phyloP scores from a whole-genome alignment of 192 early-diverging fungal species.

The Entomortierella lignicola region DNA sequence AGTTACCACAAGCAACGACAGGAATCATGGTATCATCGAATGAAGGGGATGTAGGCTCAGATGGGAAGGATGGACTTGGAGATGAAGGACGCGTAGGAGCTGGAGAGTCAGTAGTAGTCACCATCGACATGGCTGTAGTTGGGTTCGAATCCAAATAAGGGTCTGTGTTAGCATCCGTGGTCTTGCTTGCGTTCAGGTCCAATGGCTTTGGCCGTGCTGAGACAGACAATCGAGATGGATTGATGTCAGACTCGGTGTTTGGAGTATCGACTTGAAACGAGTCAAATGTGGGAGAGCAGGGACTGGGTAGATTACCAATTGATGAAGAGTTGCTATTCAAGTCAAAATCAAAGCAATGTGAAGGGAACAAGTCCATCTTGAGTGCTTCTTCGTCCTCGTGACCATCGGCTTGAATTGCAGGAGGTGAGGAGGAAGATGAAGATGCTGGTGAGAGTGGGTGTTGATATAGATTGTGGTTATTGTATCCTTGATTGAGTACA shows the following conservation, averaged over 20 bases:
- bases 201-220: neutral
- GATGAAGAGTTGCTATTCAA: neutral
- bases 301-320: neutral
- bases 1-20: slow-evolving; percentile 34
- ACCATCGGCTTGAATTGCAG: neutral
- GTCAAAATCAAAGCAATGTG: slow-evolving; percentile 10
- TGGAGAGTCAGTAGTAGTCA: slow-evolving; percentile 4
- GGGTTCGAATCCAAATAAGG: neutral
- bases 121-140: slow-evolving; percentile 12
- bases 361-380: slow-evolving; percentile 14
- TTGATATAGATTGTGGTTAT: no score
- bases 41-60: slow-evolving; percentile 9
- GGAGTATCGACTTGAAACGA: neutral
- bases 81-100: slow-evolving; percentile 19
- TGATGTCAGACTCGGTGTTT: neutral
- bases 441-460: neutral
- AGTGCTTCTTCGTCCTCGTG: neutral
- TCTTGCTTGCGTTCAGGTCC: neutral
- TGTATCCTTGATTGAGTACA: no score
- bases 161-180: neutral
- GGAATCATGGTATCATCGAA: slow-evolving; percentile 25
- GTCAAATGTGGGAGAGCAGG: neutral
- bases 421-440: neutral
- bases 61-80: slow-evolving; percentile 7
- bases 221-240: no score